Base-by-base conservation (phyloP, 768 basidiomycete genomes). In the Amanita rimosa region DNA sequence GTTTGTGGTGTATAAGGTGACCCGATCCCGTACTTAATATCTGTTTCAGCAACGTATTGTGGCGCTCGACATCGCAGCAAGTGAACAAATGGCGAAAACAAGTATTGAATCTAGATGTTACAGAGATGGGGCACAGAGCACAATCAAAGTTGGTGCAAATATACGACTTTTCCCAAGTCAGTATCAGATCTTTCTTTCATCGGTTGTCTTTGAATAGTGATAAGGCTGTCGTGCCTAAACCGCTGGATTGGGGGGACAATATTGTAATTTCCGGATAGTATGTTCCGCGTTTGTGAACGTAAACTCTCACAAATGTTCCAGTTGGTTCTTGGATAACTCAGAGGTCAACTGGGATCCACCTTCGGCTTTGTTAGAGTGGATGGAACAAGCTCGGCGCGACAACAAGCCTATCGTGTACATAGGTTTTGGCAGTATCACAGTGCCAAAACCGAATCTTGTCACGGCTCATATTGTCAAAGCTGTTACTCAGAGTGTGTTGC, bases 371-470 rank as follows among this genome's bases (percentile, higher is more conserved):
- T 43, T 74, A 1, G 64, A 65, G 10, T 85, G 75, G 61, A 81
- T 85, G 63, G 59, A 58, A 14, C 71, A 74, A 53, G 82, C 83
- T 1, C 68, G 72, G 14, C 52, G 55, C 3, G 79, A 83, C 47
- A 64, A 65, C 1, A 80, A 78, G 55, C 67, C 80, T 0, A 68
- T 85, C 41, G 82, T 85, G 2, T 85, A 85, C 58, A 82, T 85
- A 43, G 81, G 81, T 1, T 83, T 83, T 54, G 82, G 81, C 1
- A 79, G 76, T 22, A 81, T 85, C 49, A 81, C 78, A 4, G 81
- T 85, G 3, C 79, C 81, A 5, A 59, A 74, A 55, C 79, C 81
- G 2, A 67, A 69, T 48, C 65, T 66, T 3, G 69, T 81, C 54
- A 79, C 79, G 1, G 63, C 67, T 31, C 69, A 66, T 27, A 78